These are phyloP conservation scores for Monosporascus sp. DNA, from an alignment of 2,329 filamentous ascomycete species.

Conservation along the genomic window DNA sequence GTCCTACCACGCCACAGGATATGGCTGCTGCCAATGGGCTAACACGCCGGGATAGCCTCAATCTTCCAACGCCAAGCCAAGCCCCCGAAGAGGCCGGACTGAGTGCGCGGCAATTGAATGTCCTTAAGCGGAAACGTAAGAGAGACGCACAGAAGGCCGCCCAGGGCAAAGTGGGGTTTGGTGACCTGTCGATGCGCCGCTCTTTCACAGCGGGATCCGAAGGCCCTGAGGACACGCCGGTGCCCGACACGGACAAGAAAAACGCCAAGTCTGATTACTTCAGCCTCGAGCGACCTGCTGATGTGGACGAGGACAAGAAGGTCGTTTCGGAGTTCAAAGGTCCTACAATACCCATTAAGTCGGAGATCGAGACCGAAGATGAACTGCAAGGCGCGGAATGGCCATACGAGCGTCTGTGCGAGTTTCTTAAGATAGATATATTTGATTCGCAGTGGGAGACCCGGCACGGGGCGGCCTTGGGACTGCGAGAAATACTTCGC, in stretches of 20 bases:
- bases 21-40: slow-evolving; percentile 25
- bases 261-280: slow-evolving; percentile 80
- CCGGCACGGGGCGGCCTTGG: slow-evolving; percentile 93
- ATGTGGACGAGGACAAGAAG: slow-evolving; percentile 83
- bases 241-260: slow-evolving; percentile 48
- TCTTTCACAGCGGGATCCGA: slow-evolving; percentile 58
- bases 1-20: slow-evolving; percentile 42
- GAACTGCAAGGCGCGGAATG: slow-evolving; percentile 77
- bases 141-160: slow-evolving; percentile 80
- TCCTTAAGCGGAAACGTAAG: slow-evolving; percentile 90
- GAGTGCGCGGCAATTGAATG: slow-evolving; percentile 90
- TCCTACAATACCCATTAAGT: slow-evolving; percentile 72
- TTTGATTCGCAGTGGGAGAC: slow-evolving; percentile 95
- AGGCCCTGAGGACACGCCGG: slow-evolving; percentile 55
- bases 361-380: slow-evolving; percentile 73
- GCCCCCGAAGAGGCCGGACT: slow-evolving; percentile 62
- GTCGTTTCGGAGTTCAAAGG: slow-evolving; percentile 96
- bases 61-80: slow-evolving; percentile 30
- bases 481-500: slow-evolving; percentile 81
- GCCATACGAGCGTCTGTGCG: slow-evolving; percentile 91
- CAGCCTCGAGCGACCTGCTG: slow-evolving; percentile 71
- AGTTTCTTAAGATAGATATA: slow-evolving; percentile 87
- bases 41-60: slow-evolving; percentile 32
- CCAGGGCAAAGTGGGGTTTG: slow-evolving; percentile 80
- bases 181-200: slow-evolving; percentile 72